Base-by-base conservation (phyloP, 2,329 filamentous ascomycete genomes). In the Ophiocordyceps robertsii region DNA sequence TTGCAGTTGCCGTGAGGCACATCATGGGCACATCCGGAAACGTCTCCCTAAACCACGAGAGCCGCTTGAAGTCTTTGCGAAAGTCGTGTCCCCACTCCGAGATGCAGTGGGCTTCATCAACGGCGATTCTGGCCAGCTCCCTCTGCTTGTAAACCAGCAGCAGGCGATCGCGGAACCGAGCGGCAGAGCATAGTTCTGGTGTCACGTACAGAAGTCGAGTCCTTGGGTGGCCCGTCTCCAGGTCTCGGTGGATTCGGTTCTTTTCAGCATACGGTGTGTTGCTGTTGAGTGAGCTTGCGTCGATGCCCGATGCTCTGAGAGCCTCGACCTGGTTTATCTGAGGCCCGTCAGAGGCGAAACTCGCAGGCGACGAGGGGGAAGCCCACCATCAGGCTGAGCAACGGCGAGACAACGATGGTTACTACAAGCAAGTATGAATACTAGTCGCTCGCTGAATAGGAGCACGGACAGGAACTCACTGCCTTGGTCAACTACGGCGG, bases 31-130 rank as follows among this genome's bases (percentile, higher is more conserved):
- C 85, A 43, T 84, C 74, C 0, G 88, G 85, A 49, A 92, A 88
- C 6, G 79, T 79, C 39, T 77, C 72, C 51, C 84, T 82, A 66
- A 96, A 92, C 79, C 86, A 95, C 2, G 77, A 81, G 7, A 96
- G 72, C 17, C 82, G 76, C 56, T 92, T 88, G 63, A 95, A 96
- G 44, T 88, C 84, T 31, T 82, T 84, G n/a, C 90, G 82, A 58
- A 96, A 96, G 60, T 96, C 90, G 59, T 96, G 89, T 2, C 90
- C 90, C 90, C 90, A 95, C 78, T 95, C 89, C 21, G 86, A 94
- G 51, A 96, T 94, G 60, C 90, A 96, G 60, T 96, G 90, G 2
- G 90, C 90, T 64, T 96, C 90, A 56, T 96, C 90, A 44, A 96
- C 80, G 39, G 84, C 90, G 48, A 96, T 77, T 13, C 90, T 78